phyloP scores from a whole-genome alignment of 1,139 yeast genomes.

The Hanseniaspora sp. region DNA sequence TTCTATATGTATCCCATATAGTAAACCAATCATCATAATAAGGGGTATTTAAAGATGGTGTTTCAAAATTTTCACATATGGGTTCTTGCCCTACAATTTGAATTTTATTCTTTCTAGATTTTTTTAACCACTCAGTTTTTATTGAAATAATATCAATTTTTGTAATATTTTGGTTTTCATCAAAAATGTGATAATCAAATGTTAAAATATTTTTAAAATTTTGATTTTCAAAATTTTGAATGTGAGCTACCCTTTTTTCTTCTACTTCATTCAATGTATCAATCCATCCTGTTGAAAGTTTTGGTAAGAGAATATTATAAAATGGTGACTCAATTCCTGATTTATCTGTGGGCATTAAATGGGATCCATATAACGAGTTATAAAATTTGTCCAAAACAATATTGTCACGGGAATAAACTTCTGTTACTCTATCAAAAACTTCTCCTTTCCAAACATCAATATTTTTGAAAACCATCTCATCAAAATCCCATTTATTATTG shows the following conservation, averaged over 20 bases:
- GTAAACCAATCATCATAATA: constrained; percentile 36
- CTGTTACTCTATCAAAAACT: constrained; percentile 26
- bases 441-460: constrained; percentile 28
- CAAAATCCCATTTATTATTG: constrained; percentile 23
- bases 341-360: constrained; percentile 32
- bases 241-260: background rate
- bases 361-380: constrained; percentile 32
- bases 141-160: too few species aligned
- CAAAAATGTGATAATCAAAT: too few species aligned
- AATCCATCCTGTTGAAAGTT: background rate
- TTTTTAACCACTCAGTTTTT: too few species aligned
- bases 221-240: too few species aligned
- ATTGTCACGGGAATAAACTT: constrained; percentile 20
- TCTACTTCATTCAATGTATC: background rate
- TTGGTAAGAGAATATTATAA: constrained; percentile 9
- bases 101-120: too few species aligned
- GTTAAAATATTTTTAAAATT: too few species aligned
- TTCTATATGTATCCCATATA: constrained; percentile 36
- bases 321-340: constrained; percentile 33
- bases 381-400: constrained; percentile 28
- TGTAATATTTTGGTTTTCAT: too few species aligned
- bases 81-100: background rate
- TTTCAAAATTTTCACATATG: background rate
- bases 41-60: constrained; percentile 21
- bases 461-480: constrained; percentile 24